Conservation (phyloP, 1,284 basidiomycete species). For the Xerocomus amazonicus region DNA sequence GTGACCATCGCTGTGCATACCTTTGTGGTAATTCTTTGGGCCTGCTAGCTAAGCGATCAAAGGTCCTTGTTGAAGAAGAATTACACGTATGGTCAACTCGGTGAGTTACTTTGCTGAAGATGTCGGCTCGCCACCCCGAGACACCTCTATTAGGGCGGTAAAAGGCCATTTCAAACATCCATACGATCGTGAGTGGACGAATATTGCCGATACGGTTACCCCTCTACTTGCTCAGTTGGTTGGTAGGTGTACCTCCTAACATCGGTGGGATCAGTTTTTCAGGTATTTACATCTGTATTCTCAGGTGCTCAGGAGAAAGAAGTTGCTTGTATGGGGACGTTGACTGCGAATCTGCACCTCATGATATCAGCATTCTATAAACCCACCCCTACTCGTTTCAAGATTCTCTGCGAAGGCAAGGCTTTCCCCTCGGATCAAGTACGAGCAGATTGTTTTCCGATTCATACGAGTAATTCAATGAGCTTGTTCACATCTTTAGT, state of each 20-base stretch:
- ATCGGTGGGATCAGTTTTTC: slow-evolving; percentile 4
- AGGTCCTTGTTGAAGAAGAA: slow-evolving; percentile 78
- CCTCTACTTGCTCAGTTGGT: slow-evolving; percentile 81
- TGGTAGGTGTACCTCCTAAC: slow-evolving; percentile 46
- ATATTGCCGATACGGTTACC: slow-evolving; percentile 70
- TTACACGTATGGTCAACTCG: slow-evolving; percentile 82
- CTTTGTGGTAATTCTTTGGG: slow-evolving; percentile 97
- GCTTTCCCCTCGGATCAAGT: slow-evolving; percentile 97
- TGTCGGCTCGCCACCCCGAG: slow-evolving; percentile 3
- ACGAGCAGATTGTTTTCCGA: slow-evolving; percentile 27
- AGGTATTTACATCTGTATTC: slow-evolving; percentile 15
- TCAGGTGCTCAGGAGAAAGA: slow-evolving; percentile 83
- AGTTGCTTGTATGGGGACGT: slow-evolving; percentile 90
- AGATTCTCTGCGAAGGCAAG: slow-evolving; percentile 92
- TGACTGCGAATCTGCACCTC: slow-evolving; percentile 94
- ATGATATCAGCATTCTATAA: slow-evolving; percentile 94
- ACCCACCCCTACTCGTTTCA: slow-evolving; percentile 79
- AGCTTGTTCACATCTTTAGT: slow-evolving; percentile 47
- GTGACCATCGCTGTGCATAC: slow-evolving; percentile 68
- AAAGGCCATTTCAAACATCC: slow-evolving; percentile 92
- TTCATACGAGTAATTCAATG: slow-evolving; percentile 13
- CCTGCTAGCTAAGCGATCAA: slow-evolving; percentile 71
- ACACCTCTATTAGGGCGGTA: slow-evolving; percentile 62
- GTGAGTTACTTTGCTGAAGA: slow-evolving; percentile 41
- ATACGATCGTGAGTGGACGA: slow-evolving; percentile 79